phyloP scores from a whole-genome alignment of 2,329 filamentous ascomycete species.

The Kalaharituber pfeilii region DNA sequence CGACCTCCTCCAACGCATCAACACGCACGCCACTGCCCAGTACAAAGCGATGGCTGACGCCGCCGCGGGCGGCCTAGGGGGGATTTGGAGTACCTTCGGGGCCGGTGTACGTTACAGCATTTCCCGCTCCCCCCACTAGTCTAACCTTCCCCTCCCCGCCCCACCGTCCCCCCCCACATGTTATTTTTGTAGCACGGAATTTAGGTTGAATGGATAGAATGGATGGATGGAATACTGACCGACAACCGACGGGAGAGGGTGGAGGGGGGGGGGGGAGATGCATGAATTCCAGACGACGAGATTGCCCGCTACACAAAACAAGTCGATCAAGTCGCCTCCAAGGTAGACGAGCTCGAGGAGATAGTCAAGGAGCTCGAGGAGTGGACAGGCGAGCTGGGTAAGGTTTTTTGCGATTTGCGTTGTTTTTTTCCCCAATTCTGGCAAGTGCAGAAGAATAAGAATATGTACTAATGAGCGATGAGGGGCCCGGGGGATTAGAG shows the following conservation, averaged over 20 bases:
- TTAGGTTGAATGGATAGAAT: not conserved
- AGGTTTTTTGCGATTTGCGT: not conserved
- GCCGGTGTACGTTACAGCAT: constrained; percentile 17
- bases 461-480: not conserved
- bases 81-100: constrained; percentile 20
- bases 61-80: constrained; percentile 17
- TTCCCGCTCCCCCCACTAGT: not conserved
- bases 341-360: constrained; percentile 21
- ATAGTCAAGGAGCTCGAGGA: constrained; percentile 22
- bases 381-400: constrained; percentile 23
- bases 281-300: constrained; percentile 16
- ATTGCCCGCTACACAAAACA: constrained; percentile 22
- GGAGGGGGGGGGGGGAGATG: not conserved
- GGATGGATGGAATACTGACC: not conserved
- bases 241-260: not conserved
- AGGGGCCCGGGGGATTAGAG: not conserved
- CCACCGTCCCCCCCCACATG: not conserved
- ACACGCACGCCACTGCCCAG: constrained; percentile 19
- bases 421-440: not conserved
- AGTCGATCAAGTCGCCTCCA: constrained; percentile 21
- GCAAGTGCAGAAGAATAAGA: not conserved
- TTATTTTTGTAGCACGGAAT: not conserved
- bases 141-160: too few species aligned
- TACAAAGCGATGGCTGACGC: constrained; percentile 23
- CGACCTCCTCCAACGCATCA: constrained; percentile 20